Evolutionary conservation across 1,284 basidiomycete species (phyloP), one percentile per base, ranked within the genome.

Genomic region (Rhizoctonia solani): DNA sequence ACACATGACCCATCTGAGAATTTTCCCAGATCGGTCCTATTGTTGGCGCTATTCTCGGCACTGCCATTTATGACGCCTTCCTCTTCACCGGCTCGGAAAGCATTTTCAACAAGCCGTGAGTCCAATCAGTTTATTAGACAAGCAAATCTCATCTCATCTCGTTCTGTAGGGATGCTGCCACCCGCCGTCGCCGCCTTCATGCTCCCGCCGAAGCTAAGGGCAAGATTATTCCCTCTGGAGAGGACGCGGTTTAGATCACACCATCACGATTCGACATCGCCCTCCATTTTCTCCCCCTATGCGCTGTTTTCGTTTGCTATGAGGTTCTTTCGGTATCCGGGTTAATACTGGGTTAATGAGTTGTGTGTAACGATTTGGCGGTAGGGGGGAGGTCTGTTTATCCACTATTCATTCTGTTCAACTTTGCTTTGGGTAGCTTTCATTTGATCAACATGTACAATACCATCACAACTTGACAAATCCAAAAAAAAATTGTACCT

Each of bases 81-180:
- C 65, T 78, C 54, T 78, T 75, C 68, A 75, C 72, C 23, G 76
- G 77, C 2, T 52, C 67, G n/a, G 77, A 78, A 55, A 75, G 73
- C 25, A 71, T 73, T 2, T 50, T 76, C 49, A 76, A 75, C 67
- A 65, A 65, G 50, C 61, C 61, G 61, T 65, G 27, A 54, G 61
- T 44, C 21, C 6, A 11, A 16, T 16, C 25, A 14, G 2, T 4
- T 21, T 25, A 37, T 39, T 37, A 27, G 6, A n/a, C 23, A n/a
- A 50, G 23, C 42, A 19, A 21, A 1, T 14, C 16, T 44, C 41
- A 13, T 27, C 49, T 41, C 21, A 34, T 47, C 32, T 30, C 16
- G 27, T 37, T 25, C 32, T 27, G n/a, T 53, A 65, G 61, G 14
- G 50, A 65, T 34, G 61, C 61, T 2, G 61, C 29, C 9, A 37